Evolutionary conservation across 352 stramenopile genomes (phyloP), one percentile per base, ranked within the genome.

Genomic region (Phytophthora tentaculata): DNA sequence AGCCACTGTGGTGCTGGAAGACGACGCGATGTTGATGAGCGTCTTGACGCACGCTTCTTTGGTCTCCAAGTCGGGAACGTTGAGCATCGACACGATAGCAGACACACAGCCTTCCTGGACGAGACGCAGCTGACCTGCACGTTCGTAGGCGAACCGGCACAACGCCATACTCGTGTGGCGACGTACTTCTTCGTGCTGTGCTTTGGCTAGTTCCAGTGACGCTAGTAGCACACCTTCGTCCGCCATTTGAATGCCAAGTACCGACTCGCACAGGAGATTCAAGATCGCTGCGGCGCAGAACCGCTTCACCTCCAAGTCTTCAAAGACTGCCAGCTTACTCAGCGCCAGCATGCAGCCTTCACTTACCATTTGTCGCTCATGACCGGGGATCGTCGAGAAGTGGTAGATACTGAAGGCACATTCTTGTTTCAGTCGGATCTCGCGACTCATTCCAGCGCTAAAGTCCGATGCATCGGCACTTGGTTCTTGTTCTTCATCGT

Each of bases 1-100:
- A 0, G 85, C 79, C 0, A 95, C 83, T 0, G 78, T 56, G 0
- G 80, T 60, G 22, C 82, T 83, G 2, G 84, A 91, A 24, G 84
- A 76, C 3, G 83, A 94, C 1, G 85, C 83, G 32, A 95, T 92
- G 69, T 95, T 95, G 64, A 95, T 88, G n/a, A 94, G 74, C 8
- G 87, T 76, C 59, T 94, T 95, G n/a, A 95, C 76, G 43, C 87
- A 92, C 1, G 87, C 82, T 57, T 95, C 87, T 57, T 94, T 95
- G 1, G 87, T 94, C 39, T 91, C 83, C n/a, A 78, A 67, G 45
- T 95, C 87, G 0, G 87, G 73, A 10, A 86, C 81, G 65, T 95
- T 95, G 24, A 95, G 76, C 87, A 95, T 94, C 14, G 84, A 93
- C 16, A 95, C 74, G 58, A 95, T 91, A 22, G 87, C 87, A 3